Conservation (phyloP, 306 rosid species). For the Casuarina cunninghamiana region DNA sequence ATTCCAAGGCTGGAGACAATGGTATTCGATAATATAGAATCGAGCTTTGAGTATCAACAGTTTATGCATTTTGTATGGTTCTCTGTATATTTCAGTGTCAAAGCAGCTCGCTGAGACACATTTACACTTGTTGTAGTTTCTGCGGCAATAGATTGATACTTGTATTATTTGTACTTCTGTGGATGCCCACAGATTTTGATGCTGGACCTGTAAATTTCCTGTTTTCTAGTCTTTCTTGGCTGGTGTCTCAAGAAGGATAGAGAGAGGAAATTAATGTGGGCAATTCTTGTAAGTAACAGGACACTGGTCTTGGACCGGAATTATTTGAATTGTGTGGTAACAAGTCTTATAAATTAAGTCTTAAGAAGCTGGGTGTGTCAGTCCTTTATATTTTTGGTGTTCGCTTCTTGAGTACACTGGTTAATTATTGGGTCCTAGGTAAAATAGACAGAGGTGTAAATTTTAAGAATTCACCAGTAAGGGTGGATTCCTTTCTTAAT, state of each 20-base stretch:
- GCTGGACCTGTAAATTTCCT: not conserved
- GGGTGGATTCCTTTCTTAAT: too few species aligned
- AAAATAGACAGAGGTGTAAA: too few species aligned
- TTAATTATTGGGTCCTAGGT: too few species aligned
- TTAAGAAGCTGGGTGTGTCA: too few species aligned
- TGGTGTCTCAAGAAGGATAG: not conserved
- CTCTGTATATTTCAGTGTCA: conserved; percentile 58
- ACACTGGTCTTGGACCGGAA: not conserved
- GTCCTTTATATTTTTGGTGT: too few species aligned
- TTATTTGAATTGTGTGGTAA: not conserved
- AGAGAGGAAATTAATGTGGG: not conserved
- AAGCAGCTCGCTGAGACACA: conserved; percentile 93
- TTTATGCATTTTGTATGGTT: conserved; percentile 5
- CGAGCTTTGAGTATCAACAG: conserved; percentile 19
- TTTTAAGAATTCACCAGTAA: too few species aligned
- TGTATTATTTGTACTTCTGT: conserved; percentile 18
- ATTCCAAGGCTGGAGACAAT: conserved; percentile 37
- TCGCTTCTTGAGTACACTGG: too few species aligned
- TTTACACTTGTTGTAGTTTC: conserved; percentile 30
- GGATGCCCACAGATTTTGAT: conserved; percentile 22
- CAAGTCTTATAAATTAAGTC: too few species aligned
- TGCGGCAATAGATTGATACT: conserved; percentile 29
- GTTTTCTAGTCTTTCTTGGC: conserved; percentile 3
- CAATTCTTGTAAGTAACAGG: not conserved
- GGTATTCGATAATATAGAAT: conserved; percentile 38